phyloP scores from a whole-genome alignment of 345 rosid genomes.

The Acer negundo region DNA sequence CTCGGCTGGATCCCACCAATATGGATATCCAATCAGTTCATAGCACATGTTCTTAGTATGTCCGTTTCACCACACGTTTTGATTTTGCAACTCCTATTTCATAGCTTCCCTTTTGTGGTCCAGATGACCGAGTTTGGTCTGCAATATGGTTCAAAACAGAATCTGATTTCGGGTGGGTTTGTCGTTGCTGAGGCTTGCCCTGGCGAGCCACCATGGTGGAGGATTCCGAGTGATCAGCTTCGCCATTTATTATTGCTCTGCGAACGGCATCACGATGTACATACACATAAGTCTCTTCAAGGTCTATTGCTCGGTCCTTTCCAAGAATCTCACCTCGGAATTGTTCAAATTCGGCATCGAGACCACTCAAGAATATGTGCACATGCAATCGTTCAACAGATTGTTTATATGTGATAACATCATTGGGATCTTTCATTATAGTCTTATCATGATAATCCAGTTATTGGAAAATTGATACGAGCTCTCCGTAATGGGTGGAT shows the following conservation, averaged over 20 bases:
- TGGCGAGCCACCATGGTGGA: not conserved
- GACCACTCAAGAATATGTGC: constrained; percentile 8
- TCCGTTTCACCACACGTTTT: not conserved
- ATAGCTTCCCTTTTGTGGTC: not conserved
- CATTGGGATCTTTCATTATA: constrained; percentile 11
- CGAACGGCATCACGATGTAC: not conserved
- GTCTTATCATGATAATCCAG: constrained; percentile 9
- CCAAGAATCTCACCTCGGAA: not conserved
- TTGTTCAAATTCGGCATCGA: constrained; percentile 1
- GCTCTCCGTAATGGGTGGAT: no score
- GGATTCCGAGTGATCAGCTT: not conserved
- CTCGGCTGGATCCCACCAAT: not conserved
- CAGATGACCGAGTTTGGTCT: not conserved
- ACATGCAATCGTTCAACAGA: not conserved
- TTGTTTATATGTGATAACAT: constrained; percentile 6
- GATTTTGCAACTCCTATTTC: no score
- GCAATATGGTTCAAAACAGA: not conserved
- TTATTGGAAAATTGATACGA: constrained; percentile 12
- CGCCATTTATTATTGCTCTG: not conserved
- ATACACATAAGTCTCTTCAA: not conserved
- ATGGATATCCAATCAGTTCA: not conserved
- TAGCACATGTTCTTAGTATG: not conserved
- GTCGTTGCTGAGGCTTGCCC: not conserved
- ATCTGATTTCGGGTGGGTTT: not conserved
- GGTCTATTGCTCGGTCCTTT: not conserved